Base-by-base conservation (phyloP, 2,329 filamentous ascomycete genomes). In the Sporothrix brunneoviolacea region DNA sequence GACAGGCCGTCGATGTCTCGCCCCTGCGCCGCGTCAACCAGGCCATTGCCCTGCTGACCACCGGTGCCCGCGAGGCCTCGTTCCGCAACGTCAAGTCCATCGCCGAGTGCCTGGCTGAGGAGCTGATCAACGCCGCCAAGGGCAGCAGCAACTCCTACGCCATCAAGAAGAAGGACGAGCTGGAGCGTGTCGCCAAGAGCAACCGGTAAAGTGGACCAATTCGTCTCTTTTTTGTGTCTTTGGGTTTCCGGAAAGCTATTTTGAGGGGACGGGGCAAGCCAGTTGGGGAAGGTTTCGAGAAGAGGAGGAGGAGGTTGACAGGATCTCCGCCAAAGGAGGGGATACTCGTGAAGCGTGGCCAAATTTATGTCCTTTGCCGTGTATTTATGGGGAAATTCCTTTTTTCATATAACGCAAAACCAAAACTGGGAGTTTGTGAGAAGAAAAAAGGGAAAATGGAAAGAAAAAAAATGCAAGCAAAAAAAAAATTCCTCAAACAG, bases 121-220 rank as follows among this genome's bases (percentile, higher is more conserved):
- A 98, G 85, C 84, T 98, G 74, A 97, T 98, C 86, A 98, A 98
- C 83, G 94, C 94, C 72, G 94, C 94, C 75, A 98, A 98, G 89
- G 93, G 93, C 70, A 94, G 87, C 85, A 94, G 88, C 80, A 98
- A 98, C 90, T 96, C 91, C 64, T 98, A 97, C 75, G 93, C 94
- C 69, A 98, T 98, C 86, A 98, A 98, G 90, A 98, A 98, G 90
- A 98, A 98, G 91, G 93, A 98, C 76, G 94, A 98, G 87, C 78
- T 98, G 80, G 93, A 98, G 87, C 93, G 93, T 93, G 93, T 98
- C 68, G 93, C 93, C 79, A 98, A 98, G 89, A 89, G 83, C 84
- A 98, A 98, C 86, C 88, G 93, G 86, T 98, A 97, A 91, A 91
- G 59, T 46, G 48, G 42, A 48, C 38, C 47, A 42, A 52, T 38